Evolutionary conservation across 1,284 basidiomycete genomes (phyloP).

Genomic region (Lentinula novae-zelandiae): DNA sequence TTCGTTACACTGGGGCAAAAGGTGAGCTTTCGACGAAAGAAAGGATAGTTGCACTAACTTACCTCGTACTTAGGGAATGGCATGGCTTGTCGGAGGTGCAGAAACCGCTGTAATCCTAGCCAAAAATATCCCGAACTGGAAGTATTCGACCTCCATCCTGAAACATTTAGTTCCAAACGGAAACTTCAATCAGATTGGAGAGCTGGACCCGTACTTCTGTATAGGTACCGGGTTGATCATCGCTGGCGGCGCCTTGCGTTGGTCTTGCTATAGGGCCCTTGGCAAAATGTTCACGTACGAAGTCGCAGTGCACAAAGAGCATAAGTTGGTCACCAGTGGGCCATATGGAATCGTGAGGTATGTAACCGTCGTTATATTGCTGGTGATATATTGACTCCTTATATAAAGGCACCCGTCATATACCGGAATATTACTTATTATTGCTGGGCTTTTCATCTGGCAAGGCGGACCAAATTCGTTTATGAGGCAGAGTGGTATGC

Average conservation of each 20-base stretch:
- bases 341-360: slow-evolving; percentile 9
- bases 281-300: slow-evolving; percentile 11
- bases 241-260: slow-evolving; percentile 7
- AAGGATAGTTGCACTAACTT: background rate
- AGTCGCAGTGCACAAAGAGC: slow-evolving; percentile 6
- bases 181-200: background rate
- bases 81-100: slow-evolving; percentile 5
- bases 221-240: slow-evolving; percentile 3
- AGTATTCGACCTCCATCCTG: background rate
- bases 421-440: background rate
- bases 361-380: background rate
- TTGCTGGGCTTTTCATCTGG: slow-evolving; percentile 5
- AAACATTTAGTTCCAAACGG: background rate
- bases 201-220: background rate
- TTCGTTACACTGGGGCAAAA: slow-evolving; percentile 5
- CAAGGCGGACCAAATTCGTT: slow-evolving; percentile 2
- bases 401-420: slow-evolving; percentile 5
- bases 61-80: background rate
- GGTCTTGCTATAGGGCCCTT: slow-evolving; percentile 5
- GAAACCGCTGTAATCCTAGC: slow-evolving; percentile 1
- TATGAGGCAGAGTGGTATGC: slow-evolving; percentile 2
- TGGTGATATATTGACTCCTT: background rate
- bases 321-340: slow-evolving; percentile 6
- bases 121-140: background rate
- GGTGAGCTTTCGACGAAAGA: background rate